Evolutionary conservation across 768 basidiomycete species (phyloP), one percentile per base, ranked within the genome.

Genomic region (Glaciozyma antarctica): DNA sequence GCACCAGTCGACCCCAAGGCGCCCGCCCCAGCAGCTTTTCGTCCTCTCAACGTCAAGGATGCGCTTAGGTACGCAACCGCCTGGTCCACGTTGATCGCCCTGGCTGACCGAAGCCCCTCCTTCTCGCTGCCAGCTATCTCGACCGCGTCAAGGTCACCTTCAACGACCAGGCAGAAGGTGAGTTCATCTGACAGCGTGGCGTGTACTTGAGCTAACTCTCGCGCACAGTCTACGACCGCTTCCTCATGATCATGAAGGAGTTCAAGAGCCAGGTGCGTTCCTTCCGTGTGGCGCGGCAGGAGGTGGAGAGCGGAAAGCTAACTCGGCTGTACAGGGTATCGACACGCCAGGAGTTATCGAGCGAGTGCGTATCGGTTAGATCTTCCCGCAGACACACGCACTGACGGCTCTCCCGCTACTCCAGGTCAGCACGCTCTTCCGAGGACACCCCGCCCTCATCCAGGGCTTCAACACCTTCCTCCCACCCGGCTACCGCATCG

Each of bases 391-490:
- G 15, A 22, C 8, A 21, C 21, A 8, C n/a, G 55, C 38, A 5
- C 55, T 38, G 22, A 41, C 34, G 21, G 54, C 22, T 24, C 52
- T 45, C 45, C 47, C 38, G 22, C 51, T n/a, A 9, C 8, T 19
- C 17, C 54, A 62, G 53, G 93, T 95, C 34, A 94, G 93, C 1
- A 83, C 86, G 57, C 84, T 99, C 30, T 98, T 99, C 79, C 84
- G 85, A 62, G 90, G 89, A 2, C 90, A 95, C 73, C 89, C 90
- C 0, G 75, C 80, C 8, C 86, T 99, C 66, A 97, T 99, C 54
- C 90, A 94, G 77, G 93, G 93, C 15, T 99, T 99, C 82, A 98
- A 97, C 78, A 95, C 92, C 0, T 99, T 98, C 78, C 82, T 99
- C 16, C 94, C 94, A 5, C 82, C 84, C 26, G 94, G 94, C 21